Base-by-base conservation (phyloP, 306 rosid species). In the Delonix regia region DNA sequence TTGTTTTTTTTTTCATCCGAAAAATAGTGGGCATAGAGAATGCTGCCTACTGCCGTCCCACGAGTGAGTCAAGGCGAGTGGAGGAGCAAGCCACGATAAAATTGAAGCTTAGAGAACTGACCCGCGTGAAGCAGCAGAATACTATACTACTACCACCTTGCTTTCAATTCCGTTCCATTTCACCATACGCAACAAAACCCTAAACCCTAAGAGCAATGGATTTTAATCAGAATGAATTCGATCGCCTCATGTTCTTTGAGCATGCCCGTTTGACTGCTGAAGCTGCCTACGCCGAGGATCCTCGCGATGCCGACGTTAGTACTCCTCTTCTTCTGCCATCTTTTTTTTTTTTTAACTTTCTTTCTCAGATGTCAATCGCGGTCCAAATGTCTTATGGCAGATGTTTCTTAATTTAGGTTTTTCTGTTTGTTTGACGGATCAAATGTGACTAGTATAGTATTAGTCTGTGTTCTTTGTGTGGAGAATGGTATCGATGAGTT, bases 261-360 rank as follows among this genome's bases (percentile, higher is more conserved):
- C 95, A 90, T 67, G 95, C 97, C 16, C 94, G 97, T 19, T 88
- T 82, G 75, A 68, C 82, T 7, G 86, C 99, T 12, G 97, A 94
- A 83, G 86, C 82, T 22, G 51, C 79, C 60, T 86, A 92, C 87
- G 48, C 67, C 12, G 62, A 48, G 24, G 85, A 95, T 71, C 97
- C 99, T 83, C 87, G 67, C 75, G 99, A 92, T 78, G 94, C 90
- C 56, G 97, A 91, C 15, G 99, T 95, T 66, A 70, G 90, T 81
- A 9, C 76, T 14, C 73, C 24, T 22, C 34, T 44, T 14, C 8
- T 39, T 4, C 2, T 2, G 27, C 39, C 47, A 6, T 38, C 14
- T 14, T 55, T 15, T 56, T 21, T 47, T 1, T 15, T 22, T n/a
- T 62, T 55, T 28, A 1, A n/a, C 13, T 6, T 24, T 10, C 19